Base-by-base conservation (phyloP, 2,329 filamentous ascomycete species). In the Sclerotinia trifoliorum region DNA sequence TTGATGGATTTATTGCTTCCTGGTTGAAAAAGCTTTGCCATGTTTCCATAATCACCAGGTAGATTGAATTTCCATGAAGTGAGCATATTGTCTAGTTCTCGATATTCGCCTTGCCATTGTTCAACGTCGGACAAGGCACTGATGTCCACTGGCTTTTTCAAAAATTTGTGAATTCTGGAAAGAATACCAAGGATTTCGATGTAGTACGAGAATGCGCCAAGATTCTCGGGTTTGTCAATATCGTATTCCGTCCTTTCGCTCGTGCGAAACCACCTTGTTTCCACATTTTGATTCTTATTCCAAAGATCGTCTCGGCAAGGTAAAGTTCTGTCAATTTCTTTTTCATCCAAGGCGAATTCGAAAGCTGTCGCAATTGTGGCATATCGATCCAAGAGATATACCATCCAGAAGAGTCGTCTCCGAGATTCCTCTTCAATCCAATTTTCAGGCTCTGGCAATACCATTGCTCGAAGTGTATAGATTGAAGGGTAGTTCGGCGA, bases 351-450 rank as follows among this genome's bases (percentile, higher is more conserved):
- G 0, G 92, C 92, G 77, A 97, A 96, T 74, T 97, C 93, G 73
- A 97, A 97, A 0, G 94, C 93, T 0, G 94, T 97, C 0, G 93
- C 90, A 67, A 97, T 89, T 0, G 93, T 97, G 0, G 93, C 93
- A 76, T 96, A 97, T 62, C 94, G 86, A 77, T 97, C 94, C 7
- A 97, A 83, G 17, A 97, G 81, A 76, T 96, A 97, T 15, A 96
- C 89, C 88, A 96, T 94, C 94, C 94, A 97, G 78, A 97, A 96
- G 0, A 97, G 82, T 35, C 94, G 84, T 39, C 94, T 85, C 39
- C 93, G 84, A 54, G 91, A 91, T 78, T 97, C 94, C 70, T 97
- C 94, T 77, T 97, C 93, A 67, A 96, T 90, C 78, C 94, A 97
- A 70, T 93, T 91, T 63, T 87, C 88, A 0, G 94, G 86, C 70